Evolutionary conservation across 2,329 filamentous ascomycete species (phyloP), one percentile per base, ranked within the genome.

Genomic region (Magnaporthiopsis incrustans): DNA sequence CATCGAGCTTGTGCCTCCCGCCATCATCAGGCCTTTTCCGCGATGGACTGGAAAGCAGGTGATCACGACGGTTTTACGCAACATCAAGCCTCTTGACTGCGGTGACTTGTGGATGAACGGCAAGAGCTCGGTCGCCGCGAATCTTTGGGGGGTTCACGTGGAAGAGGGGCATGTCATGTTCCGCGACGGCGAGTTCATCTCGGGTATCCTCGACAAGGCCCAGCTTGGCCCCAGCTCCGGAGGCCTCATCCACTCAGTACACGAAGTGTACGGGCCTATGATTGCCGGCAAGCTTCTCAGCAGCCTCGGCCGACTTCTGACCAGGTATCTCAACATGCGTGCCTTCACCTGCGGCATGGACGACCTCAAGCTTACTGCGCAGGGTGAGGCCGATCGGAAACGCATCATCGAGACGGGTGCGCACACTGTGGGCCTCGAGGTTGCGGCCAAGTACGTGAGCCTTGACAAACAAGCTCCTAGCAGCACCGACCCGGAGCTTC

Each of bases 321-420:
- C 95, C 0, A 89, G 93, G 71, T 89, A 93, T 68, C 82, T 98
- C 66, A 91, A 95, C 72, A 96, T 97, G 88, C 85, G 93, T 62
- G 95, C 94, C 1, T 98, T 98, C 75, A 95, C 91, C 68, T 99
- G 95, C 75, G 96, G 96, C 73, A 97, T 99, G 77, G 94, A 99
- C 71, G 96, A 99, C 80, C 81, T 99, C 65, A 86, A 90, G 65
- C 85, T 99, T 62, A 98, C 94, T 0, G 80, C 84, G 1, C 80
- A 90, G 67, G 94, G 95, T 63, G 92, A 99, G 73, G 78, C 79
- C 64, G 80, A 82, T 63, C 87, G 95, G 57, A 85, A 83, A 68
- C 79, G 89, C 68, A 86, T 88, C 67, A 79, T 99, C 15, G 78
- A 82, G 67, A 84, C 84, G 61, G 35, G 60, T 5, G 90, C 92